Conservation (phyloP, 192 early-diverging fungal species). For the Blastocladiella britannica region DNA sequence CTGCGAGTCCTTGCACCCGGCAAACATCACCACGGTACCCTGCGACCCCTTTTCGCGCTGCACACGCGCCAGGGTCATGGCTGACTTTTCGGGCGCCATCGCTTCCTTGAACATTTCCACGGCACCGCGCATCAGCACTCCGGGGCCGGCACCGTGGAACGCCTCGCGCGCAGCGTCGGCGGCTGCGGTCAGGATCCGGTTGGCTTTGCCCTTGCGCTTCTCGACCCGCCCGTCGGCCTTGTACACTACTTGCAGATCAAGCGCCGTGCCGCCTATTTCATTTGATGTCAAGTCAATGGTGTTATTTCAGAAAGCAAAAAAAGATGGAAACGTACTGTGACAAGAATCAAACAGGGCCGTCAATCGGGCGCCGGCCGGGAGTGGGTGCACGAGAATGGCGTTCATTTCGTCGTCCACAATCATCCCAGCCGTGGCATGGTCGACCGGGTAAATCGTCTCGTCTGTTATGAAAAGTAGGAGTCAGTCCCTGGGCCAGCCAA, state of each 20-base stretch:
- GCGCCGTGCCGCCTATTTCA: constrained; percentile 34
- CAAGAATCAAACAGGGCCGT: constrained; percentile 58
- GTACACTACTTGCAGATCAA: constrained; percentile 39
- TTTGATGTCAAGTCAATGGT: background rate
- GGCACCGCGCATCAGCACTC: background rate
- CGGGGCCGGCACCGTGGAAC: constrained; percentile 1
- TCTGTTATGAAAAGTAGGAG: constrained; percentile 5
- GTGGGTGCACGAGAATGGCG: constrained; percentile 27
- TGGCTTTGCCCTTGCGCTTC: constrained; percentile 11
- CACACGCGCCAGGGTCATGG: background rate
- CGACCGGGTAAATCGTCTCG: constrained; percentile 53
- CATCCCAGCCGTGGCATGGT: constrained; percentile 43
- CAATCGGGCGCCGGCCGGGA: constrained; percentile 47
- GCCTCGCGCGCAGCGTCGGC: background rate
- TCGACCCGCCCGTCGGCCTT: constrained; percentile 17
- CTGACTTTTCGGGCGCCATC: too few species aligned
- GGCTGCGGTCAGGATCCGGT: constrained; percentile 3
- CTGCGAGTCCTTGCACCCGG: constrained; percentile 44
- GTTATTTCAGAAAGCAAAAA: background rate
- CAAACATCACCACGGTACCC: constrained; percentile 50
- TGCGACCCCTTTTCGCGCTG: constrained; percentile 4
- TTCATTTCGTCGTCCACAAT: constrained; percentile 51
- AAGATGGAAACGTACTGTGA: constrained; percentile 16
- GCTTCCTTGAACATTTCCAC: constrained; percentile 2
- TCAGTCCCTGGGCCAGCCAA: too few species aligned